A percentile compares a stretch with the other conserved stretches of the same genome.
phyloP scores from a whole-genome alignment of 345 rosid genomes.

The Syzygium aqueum region DNA sequence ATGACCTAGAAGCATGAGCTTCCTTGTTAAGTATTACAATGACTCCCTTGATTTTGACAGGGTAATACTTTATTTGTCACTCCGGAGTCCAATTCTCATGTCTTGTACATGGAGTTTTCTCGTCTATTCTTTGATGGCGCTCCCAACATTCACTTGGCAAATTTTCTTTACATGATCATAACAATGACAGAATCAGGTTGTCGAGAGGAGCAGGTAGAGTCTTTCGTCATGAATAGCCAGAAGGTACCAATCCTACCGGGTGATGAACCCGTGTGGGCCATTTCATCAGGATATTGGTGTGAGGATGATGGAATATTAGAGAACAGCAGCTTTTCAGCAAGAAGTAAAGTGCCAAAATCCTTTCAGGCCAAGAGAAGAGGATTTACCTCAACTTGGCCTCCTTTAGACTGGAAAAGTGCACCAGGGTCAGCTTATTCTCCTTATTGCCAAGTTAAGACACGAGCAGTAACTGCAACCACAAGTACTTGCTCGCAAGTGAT shows the following conservation, averaged over 20 bases:
- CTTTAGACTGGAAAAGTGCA: constrained; percentile 51
- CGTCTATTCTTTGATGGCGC: constrained; percentile 51
- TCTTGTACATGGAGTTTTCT: constrained; percentile 71
- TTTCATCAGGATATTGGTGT: constrained; percentile 12
- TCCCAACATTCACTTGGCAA: constrained; percentile 64
- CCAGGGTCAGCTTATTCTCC: constrained; percentile 25
- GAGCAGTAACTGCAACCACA: constrained; percentile 1
- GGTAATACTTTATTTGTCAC: constrained; percentile 58
- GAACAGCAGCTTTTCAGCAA: background rate
- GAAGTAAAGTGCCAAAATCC: constrained; percentile 5
- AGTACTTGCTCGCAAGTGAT: constrained; percentile 7
- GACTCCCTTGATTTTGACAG: constrained; percentile 25
- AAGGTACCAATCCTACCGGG: constrained; percentile 57
- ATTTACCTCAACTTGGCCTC: constrained; percentile 53
- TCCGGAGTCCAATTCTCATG: constrained; percentile 43
- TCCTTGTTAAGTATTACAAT: background rate
- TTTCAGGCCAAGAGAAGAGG: constrained; percentile 28
- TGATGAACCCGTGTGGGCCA: constrained; percentile 54
- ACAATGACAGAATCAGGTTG: constrained; percentile 72
- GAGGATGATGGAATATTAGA: constrained; percentile 8
- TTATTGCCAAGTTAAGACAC: constrained; percentile 21
- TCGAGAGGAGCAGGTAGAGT: constrained; percentile 56
- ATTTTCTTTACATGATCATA: constrained; percentile 77
- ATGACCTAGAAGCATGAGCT: too few relatives aligned
- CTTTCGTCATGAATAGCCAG: constrained; percentile 63